Evolutionary conservation across 176 grass and related monocot species (phyloP).

Genomic region (Dendrocalamus sinicus): DNA sequence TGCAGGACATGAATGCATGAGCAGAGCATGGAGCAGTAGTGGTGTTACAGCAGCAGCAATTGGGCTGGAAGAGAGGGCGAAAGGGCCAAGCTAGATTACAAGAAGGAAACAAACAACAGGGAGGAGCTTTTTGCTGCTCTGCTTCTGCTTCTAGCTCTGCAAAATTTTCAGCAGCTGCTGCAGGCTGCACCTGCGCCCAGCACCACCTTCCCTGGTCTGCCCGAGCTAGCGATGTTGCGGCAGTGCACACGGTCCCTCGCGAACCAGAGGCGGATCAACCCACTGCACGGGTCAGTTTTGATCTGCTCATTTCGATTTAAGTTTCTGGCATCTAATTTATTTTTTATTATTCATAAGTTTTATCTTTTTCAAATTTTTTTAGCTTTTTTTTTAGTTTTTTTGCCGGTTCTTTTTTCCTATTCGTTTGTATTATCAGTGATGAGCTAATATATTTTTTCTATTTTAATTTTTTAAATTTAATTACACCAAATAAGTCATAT

Average conservation of each 20-base stretch:
- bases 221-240: not conserved
- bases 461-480: too few species aligned
- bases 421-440: too few species aligned
- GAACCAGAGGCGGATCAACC: not conserved
- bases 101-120: conserved; percentile 36
- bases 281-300: not conserved
- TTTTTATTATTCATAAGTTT: too few species aligned
- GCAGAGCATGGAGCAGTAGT: not conserved
- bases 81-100: conserved; percentile 35
- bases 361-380: too few species aligned
- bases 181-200: conserved; percentile 10
- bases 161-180: not conserved
- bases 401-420: too few species aligned
- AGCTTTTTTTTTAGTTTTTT: too few species aligned
- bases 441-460: too few species aligned
- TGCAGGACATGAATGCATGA: not conserved
- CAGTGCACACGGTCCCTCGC: conserved; percentile 25
- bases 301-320: fast-evolving
- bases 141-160: conserved; percentile 33
- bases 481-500: too few species aligned
- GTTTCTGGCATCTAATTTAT: too few species aligned
- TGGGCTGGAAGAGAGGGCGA: conserved; percentile 17
- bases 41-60: conserved; percentile 4
- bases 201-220: conserved; percentile 44
- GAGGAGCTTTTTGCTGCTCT: conserved; percentile 27